phyloP scores from a whole-genome alignment of 352 stramenopile species.

The Globisporangium okanoganense region DNA sequence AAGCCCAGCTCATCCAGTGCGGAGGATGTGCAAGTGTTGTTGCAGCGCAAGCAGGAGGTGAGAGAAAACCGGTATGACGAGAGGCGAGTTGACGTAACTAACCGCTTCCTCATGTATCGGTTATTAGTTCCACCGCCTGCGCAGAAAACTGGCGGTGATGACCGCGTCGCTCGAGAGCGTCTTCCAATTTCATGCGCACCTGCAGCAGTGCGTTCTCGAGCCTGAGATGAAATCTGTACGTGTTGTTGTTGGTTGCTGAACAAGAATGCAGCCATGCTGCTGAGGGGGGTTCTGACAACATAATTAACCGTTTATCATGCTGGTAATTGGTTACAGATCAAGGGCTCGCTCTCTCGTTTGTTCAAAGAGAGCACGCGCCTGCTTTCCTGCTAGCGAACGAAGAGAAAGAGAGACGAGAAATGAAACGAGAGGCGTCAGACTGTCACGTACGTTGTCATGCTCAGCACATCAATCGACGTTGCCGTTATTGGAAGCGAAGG shows the following conservation, averaged over 20 bases:
- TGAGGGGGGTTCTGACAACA: neutral
- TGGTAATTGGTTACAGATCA: neutral
- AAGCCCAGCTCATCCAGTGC: neutral
- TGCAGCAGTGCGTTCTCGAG: conserved; percentile 37
- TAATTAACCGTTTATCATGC: neutral
- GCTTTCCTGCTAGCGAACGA: neutral
- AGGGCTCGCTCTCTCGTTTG: neutral
- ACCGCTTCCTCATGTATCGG: neutral
- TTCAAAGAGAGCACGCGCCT: neutral
- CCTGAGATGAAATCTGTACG: conserved; percentile 35
- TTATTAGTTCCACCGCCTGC: conserved; percentile 29
- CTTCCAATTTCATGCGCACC: conserved; percentile 42
- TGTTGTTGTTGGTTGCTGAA: neutral
- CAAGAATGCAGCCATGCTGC: neutral
- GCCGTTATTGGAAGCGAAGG: too few species aligned
- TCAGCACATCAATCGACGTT: too few species aligned
- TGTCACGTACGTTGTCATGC: neutral
- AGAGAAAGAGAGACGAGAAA: neutral
- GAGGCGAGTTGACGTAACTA: neutral
- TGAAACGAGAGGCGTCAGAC: too few species aligned
- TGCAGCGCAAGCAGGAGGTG: conserved; percentile 11
- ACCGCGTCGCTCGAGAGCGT: conserved; percentile 40
- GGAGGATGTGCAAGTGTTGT: neutral
- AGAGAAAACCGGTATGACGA: neutral
- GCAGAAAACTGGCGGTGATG: conserved; percentile 28